These are phyloP conservation scores for Talaromyces sp. DNA, from an alignment of 2,329 filamentous ascomycete genomes.

Conservation along the genomic window DNA sequence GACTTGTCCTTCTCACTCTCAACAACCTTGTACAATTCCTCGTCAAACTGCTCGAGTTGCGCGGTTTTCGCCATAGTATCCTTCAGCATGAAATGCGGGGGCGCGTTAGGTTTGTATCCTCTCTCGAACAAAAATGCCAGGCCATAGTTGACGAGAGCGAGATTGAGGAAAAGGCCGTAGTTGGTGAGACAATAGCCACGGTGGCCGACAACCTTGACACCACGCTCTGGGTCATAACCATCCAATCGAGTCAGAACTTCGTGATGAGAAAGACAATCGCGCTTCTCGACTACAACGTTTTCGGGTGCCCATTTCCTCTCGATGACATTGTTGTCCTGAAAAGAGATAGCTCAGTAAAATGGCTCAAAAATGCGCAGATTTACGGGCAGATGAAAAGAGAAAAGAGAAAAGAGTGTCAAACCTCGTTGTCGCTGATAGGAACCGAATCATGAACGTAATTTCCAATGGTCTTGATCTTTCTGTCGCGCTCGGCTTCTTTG, in stretches of 20 bases:
- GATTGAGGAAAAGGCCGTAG: slow-evolving; percentile 86
- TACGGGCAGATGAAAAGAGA: background rate
- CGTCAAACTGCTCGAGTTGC: slow-evolving; percentile 94
- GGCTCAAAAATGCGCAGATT: background rate
- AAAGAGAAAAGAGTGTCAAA: slow-evolving; percentile 21
- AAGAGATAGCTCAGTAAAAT: background rate
- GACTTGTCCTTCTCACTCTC: slow-evolving; percentile 71
- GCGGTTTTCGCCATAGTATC: slow-evolving; percentile 98
- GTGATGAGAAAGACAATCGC: slow-evolving; percentile 79
- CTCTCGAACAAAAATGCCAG: slow-evolving; percentile 78
- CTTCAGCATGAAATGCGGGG: slow-evolving; percentile 90
- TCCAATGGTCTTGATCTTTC: slow-evolving; percentile 77
- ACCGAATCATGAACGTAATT: slow-evolving; percentile 90
- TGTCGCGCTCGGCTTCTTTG: slow-evolving; percentile 68
- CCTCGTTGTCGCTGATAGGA: slow-evolving; percentile 74
- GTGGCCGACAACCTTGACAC: slow-evolving; percentile 90
- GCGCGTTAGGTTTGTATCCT: slow-evolving; percentile 76
- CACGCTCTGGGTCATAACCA: slow-evolving; percentile 87
- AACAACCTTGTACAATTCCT: slow-evolving; percentile 93
- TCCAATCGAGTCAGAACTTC: slow-evolving; percentile 84
- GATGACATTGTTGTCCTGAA: slow-evolving; percentile 69
- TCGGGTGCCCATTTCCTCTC: slow-evolving; percentile 76
- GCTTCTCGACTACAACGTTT: slow-evolving; percentile 66
- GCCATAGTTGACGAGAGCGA: slow-evolving; percentile 91
- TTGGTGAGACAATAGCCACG: slow-evolving; percentile 86